Base-by-base conservation (phyloP, 2,329 filamentous ascomycete genomes). In the Reticulascus tulasneorum region DNA sequence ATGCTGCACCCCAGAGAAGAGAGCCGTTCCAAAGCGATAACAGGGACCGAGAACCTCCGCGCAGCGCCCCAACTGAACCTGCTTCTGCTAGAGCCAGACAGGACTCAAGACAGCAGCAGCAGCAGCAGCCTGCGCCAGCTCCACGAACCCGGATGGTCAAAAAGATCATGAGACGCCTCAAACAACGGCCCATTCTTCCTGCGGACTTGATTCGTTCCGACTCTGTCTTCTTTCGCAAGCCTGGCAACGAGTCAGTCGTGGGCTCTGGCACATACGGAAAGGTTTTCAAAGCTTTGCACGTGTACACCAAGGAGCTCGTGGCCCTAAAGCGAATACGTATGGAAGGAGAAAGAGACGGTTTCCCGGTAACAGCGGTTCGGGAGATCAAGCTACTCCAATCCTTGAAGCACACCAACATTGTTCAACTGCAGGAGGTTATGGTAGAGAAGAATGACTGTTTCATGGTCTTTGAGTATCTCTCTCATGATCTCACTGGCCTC, bases 391-490 rank as follows among this genome's bases (percentile, higher is more conserved):
- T 95, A 17, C 71, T 95, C n/a, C 88, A 94, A 55, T 90, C 86
- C 4, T 71, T 94, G 16, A 82, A 83, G 45, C 87, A 94, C 52
- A 66, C 73, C 40, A 94, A 94, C 52, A 82, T 95, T 33, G 87
- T 95, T 38, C 80, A 82, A 25, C 67, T 95, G 13, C 79, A 86
- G 47, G 89, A 95, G 63, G 87, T 94, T 47, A 98, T 98, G 93
- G 93, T 98, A 3, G 93, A 98, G 64, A 86, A 84, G 56, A 97
- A 97, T 49, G 90, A 97, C 62, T 98, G 93, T 60, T 98, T 94
- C 63, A 98, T 98, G 93, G 93, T 98, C 4, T 98, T 98, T 47
- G 93, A 98, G 59, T 98, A 98, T 56, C 74, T 97, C 21, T 91
- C 93, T 2, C 93, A 98, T 58, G 93, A 98, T 59, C 69, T 98